Evolutionary conservation across 371 early-diverging fungal genomes (phyloP).

Genomic region (Chytridiales sp.): DNA sequence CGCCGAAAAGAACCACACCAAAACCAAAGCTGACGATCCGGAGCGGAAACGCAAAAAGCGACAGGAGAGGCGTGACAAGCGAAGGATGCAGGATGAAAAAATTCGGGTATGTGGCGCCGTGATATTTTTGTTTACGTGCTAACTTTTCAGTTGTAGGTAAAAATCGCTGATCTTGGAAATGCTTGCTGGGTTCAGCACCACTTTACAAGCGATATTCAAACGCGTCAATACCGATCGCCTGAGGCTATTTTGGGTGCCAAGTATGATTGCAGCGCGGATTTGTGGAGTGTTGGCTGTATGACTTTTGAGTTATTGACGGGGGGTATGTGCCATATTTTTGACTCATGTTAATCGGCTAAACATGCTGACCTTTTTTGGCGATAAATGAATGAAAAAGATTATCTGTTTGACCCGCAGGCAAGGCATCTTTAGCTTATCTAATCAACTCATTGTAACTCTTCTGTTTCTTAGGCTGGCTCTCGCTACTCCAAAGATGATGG

Average conservation of each 20-base stretch:
- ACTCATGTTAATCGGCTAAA: no score
- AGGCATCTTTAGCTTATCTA: no score
- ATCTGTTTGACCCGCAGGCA: constrained; percentile 93
- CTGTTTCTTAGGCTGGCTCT: no score
- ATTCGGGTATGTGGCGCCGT: constrained; percentile 19
- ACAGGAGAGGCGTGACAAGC: constrained; percentile 19
- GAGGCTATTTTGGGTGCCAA: constrained; percentile 94
- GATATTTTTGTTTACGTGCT: not conserved
- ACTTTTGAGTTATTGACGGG: constrained; percentile 90
- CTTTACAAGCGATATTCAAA: constrained; percentile 95
- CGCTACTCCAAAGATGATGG: constrained; percentile 89
- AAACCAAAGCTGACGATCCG: constrained; percentile 13
- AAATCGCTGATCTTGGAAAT: constrained; percentile 97
- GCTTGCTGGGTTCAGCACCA: constrained; percentile 94
- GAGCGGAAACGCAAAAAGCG: constrained; percentile 28
- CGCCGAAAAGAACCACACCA: not conserved
- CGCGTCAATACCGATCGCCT: constrained; percentile 96
- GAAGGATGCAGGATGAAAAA: constrained; percentile 24
- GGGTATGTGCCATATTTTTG: no score
- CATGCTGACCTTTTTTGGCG: no score
- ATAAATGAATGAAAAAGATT: no score
- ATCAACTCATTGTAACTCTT: no score
- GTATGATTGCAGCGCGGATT: constrained; percentile 93
- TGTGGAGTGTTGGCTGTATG: constrained; percentile 97
- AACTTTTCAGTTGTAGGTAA: constrained; percentile 55